A percentile compares a stretch with the other conserved stretches of the same genome.
Evolutionary conservation across 2,329 filamentous ascomycete species (phyloP).

Genomic region (Cordyceps pruinosa): DNA sequence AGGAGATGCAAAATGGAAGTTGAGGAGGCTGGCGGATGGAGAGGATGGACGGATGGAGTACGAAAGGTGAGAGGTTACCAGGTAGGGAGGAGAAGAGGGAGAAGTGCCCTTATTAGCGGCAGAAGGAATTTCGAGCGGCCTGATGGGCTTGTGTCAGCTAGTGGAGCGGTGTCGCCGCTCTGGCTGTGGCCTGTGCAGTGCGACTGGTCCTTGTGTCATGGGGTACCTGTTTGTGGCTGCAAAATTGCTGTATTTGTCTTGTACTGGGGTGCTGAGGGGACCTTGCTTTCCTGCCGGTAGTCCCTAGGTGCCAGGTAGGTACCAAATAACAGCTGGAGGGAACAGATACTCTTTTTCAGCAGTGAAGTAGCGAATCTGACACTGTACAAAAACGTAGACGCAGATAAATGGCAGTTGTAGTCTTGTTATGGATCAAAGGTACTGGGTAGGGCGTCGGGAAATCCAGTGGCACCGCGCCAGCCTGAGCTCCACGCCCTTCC

Average conservation of each 20-base stretch:
- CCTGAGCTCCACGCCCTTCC: constrained; percentile 9
- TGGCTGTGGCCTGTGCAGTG: constrained; percentile 15
- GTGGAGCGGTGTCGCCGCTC: constrained; percentile 13
- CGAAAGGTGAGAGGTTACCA: constrained; percentile 15
- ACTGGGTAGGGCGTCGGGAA: background rate
- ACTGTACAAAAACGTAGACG: background rate
- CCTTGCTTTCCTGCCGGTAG: too few species aligned
- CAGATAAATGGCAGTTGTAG: too few species aligned
- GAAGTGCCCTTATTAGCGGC: constrained; percentile 14
- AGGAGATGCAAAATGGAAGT: constrained; percentile 2
- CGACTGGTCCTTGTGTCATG: background rate
- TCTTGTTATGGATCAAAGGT: background rate
- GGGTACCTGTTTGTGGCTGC: background rate
- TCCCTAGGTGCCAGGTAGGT: background rate
- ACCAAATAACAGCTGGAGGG: background rate
- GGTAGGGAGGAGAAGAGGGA: constrained; percentile 17
- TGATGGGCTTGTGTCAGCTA: constrained; percentile 1
- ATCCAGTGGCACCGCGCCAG: background rate
- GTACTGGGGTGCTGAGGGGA: background rate
- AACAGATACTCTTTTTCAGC: too few species aligned
- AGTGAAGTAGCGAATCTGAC: background rate
- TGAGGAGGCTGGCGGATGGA: constrained; percentile 12
- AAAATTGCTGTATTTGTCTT: background rate
- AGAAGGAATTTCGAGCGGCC: constrained; percentile 19
- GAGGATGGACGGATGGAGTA: constrained; percentile 15